Evolutionary conservation across 176 grass and related monocot genomes (phyloP), one percentile per base, ranked within the genome.

Genomic region (Alloteropsis semialata): DNA sequence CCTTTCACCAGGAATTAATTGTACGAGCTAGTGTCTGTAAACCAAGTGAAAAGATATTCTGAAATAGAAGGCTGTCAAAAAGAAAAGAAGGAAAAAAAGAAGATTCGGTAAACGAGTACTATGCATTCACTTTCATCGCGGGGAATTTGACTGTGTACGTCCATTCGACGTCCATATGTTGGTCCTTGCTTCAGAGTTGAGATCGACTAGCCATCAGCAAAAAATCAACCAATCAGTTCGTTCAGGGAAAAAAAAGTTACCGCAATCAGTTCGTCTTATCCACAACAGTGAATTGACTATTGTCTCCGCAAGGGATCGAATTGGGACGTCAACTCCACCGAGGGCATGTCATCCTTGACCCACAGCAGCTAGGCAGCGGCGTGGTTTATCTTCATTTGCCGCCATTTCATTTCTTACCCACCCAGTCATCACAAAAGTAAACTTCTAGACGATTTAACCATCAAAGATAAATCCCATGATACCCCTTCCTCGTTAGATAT

Each of bases 241-340:
- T 8, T 27, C 1, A 10, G 1, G 8, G 0, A 15, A 56, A 25
- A 57, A 24, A 11, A 30, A n/a, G 22, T 57, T 76, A 76, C 73
- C 54, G 8, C 13, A 17, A 13, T 85, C 74, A 51, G 43, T 51
- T 72, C 17, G 38, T 32, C 54, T 85, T 85, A 79, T 85, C 54
- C 32, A 16, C 32, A 63, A 63, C 42, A 78, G 51, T 51, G 6
- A n/a, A 32, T 61, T 38, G 38, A 63, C 69, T 19, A 34, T 21
- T 49, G 10, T 12, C 16, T 74, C 28, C 71, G n/a, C n/a, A n/a
- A n/a, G n/a, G n/a, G n/a, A n/a, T n/a, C n/a, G 59, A 79, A 59
- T n/a, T 45, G 30, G 56, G 56, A 42, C 75, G 56, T 77, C 75
- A 21, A 59, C 54, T 43, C 36, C 36, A 28, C 39, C 3, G 1